These are phyloP conservation scores for Ambrosiella xylebori DNA, from an alignment of 2,329 filamentous ascomycete genomes.

Conservation along the genomic window DNA sequence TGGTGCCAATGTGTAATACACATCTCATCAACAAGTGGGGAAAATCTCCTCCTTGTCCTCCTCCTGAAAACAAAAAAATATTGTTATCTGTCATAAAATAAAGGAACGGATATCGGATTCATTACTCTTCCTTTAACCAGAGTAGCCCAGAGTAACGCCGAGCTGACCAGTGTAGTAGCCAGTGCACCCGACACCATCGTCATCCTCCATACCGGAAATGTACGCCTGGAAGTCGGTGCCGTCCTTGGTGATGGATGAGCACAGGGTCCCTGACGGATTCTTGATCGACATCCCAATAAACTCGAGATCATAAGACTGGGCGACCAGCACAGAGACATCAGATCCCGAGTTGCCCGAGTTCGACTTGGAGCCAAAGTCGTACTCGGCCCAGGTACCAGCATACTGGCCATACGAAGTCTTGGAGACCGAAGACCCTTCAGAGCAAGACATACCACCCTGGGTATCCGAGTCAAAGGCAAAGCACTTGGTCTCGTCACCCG, in stretches of 20 bases:
- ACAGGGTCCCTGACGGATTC: slow-evolving; percentile 22
- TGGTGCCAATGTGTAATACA: slow-evolving; percentile 1
- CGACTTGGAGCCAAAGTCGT: slow-evolving; percentile 27
- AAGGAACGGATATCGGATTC: not conserved
- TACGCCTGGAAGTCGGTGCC: slow-evolving; percentile 24
- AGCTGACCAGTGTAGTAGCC: slow-evolving; percentile 18
- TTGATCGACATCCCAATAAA: slow-evolving; percentile 23
- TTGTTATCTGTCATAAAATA: slow-evolving; percentile 2
- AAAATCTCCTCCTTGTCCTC: not conserved
- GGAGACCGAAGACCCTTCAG: slow-evolving; percentile 18
- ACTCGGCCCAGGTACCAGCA: slow-evolving; percentile 32
- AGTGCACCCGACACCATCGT: slow-evolving; percentile 27
- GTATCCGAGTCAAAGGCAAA: slow-evolving; percentile 30
- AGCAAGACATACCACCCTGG: slow-evolving; percentile 32
- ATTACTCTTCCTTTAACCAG: not conserved
- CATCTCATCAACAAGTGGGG: not conserved
- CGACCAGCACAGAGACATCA: slow-evolving; percentile 32
- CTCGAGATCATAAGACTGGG: slow-evolving; percentile 19
- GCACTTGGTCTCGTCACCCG: slow-evolving; percentile 21
- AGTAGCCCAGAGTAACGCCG: slow-evolving; percentile 20
- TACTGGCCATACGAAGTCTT: slow-evolving; percentile 25
- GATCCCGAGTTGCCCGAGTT: slow-evolving; percentile 34
- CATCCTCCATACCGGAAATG: slow-evolving; percentile 21
- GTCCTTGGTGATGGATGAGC: slow-evolving; percentile 24
- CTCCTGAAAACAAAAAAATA: not conserved